Base-by-base conservation (phyloP, 2,329 filamentous ascomycete species). In the Aspergillus latus region DNA sequence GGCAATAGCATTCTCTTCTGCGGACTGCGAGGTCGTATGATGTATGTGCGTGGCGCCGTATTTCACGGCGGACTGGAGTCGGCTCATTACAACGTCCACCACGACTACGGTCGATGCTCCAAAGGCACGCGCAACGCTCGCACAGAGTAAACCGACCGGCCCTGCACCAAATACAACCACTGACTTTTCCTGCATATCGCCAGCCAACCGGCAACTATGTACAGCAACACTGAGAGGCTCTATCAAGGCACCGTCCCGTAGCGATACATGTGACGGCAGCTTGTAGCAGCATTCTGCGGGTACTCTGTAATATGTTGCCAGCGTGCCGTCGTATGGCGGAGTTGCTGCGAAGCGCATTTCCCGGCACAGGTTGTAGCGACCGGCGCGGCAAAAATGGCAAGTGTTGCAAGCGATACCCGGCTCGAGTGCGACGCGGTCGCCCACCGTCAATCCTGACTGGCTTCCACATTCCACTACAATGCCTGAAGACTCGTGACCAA, bases 251-350 rank as follows among this genome's bases (percentile, higher is more conserved):
- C 91, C 92, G 74, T 96, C 90, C 69, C 92, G 88, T 50, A 93
- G 78, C 83, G 7, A 66, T 15, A 66, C 52, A 37, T 65, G 62
- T 1, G 37, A 1, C 3, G 92, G 90, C 13, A 97, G 83, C 78
- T 89, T 89, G 76, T 92, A 94, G 81, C 90, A 95, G 72, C 93
- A 95, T 73, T 96, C 92, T 63, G 86, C 83, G 1, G 92, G 89
- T 1, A 91, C 80, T 11, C 79, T 69, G 80, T 92, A 96, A 79
- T 92, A 93, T 51, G 89, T 89, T 0, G 90, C 86, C 50, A 97
- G 78, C 0, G 92, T 96, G 47, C 92, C 92, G 72, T 96, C 86
- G 71, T 87, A 85, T 1, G 92, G 92, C 8, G 92, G 92, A 9
- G 92, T 96, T 0, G 92, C 92, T 39, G 92, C 92, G 69, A 97